Percentiles rank a stretch among this genome's conserved stretches.
Conservation (phyloP, 2,329 filamentous ascomycete species). For the Paradendryphiella salina region DNA sequence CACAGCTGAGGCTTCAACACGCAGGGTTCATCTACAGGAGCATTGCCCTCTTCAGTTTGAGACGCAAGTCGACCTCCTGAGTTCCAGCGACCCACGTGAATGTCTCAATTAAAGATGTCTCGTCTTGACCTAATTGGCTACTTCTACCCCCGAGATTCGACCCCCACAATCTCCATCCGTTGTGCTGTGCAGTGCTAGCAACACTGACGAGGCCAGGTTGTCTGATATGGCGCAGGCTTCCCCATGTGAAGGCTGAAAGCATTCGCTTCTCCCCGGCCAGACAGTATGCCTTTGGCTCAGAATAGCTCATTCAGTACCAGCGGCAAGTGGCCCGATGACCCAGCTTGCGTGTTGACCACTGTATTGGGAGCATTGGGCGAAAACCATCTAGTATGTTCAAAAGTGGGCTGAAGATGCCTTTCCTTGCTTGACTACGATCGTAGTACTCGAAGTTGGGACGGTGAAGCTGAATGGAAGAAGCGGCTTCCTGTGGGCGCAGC, state of each 20-base stretch:
- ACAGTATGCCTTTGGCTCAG: too few relatives aligned
- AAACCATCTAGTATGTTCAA: not conserved
- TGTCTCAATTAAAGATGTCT: constrained; percentile 1
- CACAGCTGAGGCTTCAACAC: not conserved
- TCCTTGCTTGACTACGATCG: not conserved
- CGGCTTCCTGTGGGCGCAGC: constrained; percentile 28
- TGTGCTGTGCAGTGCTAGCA: constrained; percentile 1
- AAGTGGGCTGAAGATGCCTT: not conserved
- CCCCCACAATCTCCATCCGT: constrained; percentile 7
- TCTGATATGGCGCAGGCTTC: not conserved
- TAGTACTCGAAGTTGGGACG: not conserved
- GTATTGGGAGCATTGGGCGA: not conserved
- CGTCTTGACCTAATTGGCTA: not conserved
- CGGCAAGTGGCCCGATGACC: not conserved
- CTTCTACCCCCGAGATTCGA: not conserved
- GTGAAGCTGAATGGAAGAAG: not conserved
- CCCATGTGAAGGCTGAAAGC: not conserved
- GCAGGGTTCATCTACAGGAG: not conserved
- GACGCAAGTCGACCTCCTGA: not conserved
- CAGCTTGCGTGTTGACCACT: not conserved
- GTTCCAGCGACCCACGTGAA: not conserved
- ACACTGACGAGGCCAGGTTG: not conserved
- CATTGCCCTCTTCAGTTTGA: constrained; percentile 6
- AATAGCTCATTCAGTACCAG: too few relatives aligned
- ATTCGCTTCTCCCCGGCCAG: not conserved